Conservation (phyloP, 768 basidiomycete genomes). For the Phylloporus arenicola region DNA sequence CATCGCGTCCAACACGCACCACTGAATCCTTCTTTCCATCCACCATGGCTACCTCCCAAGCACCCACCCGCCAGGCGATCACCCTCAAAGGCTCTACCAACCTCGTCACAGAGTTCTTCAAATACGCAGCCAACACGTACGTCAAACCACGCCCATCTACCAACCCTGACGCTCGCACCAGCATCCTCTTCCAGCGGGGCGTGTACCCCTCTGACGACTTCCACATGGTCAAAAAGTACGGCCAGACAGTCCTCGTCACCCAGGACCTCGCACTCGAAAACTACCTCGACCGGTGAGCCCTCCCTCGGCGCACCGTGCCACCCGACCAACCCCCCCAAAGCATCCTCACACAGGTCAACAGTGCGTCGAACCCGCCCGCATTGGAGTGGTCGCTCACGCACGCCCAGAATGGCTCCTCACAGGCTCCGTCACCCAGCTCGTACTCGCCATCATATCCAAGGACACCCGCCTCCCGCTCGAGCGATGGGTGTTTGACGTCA, state of each 20-base stretch:
- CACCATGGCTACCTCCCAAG: constrained; percentile 42
- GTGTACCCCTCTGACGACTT: constrained; percentile 99
- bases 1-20: constrained; percentile 9
- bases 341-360: constrained; percentile 87
- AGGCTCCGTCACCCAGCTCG: constrained; percentile 88
- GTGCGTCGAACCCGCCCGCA: constrained; percentile 41
- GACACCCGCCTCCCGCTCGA: constrained; percentile 89
- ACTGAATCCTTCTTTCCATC: neutral
- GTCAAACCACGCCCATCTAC: constrained; percentile 17
- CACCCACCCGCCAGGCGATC: constrained; percentile 64
- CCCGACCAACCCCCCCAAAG: constrained; percentile 33
- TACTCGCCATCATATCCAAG: constrained; percentile 93
- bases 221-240: constrained; percentile 99
- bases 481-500: constrained; percentile 97
- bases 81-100: constrained; percentile 93
- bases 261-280: constrained; percentile 90
- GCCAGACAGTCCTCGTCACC: constrained; percentile 90
- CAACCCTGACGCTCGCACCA: constrained; percentile 24
- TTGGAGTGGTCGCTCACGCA: neutral
- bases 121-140: constrained; percentile 96
- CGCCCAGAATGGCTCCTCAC: constrained; percentile 85
- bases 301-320: no score
- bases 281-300: constrained; percentile 75
- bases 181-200: constrained; percentile 93
- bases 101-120: constrained; percentile 97